A percentile compares a stretch with the other conserved stretches of the same genome.
Conservation (phyloP, 1,139 yeast genomes). For the Pichia norvegensis region DNA sequence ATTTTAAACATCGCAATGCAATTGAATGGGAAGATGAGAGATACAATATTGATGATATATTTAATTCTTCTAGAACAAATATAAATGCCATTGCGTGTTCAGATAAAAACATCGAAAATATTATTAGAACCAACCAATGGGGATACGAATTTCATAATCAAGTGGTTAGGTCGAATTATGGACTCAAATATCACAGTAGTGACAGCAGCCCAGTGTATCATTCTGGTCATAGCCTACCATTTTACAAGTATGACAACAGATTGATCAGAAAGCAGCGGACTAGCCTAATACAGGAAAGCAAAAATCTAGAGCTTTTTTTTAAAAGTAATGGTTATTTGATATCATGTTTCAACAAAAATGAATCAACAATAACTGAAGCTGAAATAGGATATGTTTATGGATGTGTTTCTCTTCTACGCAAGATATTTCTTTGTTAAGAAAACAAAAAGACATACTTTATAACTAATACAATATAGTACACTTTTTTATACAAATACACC, state of each 20-base stretch:
- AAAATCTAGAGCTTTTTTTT: slow-evolving; percentile 35
- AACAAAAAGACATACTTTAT: not conserved
- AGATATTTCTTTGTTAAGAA: slow-evolving; percentile 27
- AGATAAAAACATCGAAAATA: not conserved
- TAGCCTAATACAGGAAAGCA: slow-evolving; percentile 6
- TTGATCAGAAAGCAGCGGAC: slow-evolving; percentile 5
- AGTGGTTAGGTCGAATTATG: slow-evolving; percentile 44
- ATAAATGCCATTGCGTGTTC: not conserved
- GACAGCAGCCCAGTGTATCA: slow-evolving; percentile 31
- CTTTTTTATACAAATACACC: not conserved
- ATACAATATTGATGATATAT: slow-evolving; percentile 34
- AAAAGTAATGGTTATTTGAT: slow-evolving; percentile 54
- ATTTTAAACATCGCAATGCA: slow-evolving; percentile 34
- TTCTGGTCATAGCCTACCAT: slow-evolving; percentile 47
- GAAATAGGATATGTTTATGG: slow-evolving; percentile 42
- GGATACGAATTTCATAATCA: slow-evolving; percentile 38
- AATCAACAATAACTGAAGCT: slow-evolving; percentile 32
- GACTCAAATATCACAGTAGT: slow-evolving; percentile 34
- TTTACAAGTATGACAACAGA: slow-evolving; percentile 33
- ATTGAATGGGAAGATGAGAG: slow-evolving; percentile 39
- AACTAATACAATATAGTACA: not conserved
- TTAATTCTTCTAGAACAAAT: slow-evolving; percentile 25
- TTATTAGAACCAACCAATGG: not conserved
- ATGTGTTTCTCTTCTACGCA: slow-evolving; percentile 35
- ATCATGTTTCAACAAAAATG: slow-evolving; percentile 38